Base-by-base conservation (phyloP, 192 early-diverging fungal genomes). In the Entrophospora sp. region DNA sequence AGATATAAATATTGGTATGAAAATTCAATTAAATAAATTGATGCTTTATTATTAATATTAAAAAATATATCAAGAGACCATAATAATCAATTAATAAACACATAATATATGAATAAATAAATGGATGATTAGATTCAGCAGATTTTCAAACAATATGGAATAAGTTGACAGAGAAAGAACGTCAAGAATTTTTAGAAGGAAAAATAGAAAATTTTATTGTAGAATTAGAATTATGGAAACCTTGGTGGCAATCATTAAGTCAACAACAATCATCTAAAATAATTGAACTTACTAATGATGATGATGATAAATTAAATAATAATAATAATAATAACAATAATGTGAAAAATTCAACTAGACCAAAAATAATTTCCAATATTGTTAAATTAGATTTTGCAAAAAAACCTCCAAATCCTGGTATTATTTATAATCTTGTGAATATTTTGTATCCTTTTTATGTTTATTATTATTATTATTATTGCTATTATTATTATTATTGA, bases 91-190 rank as follows among this genome's bases (percentile, higher is more conserved):
- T n/a, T n/a, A n/a, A n/a, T n/a, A n/a, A n/a, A n/a, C n/a, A n/a
- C n/a, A n/a, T n/a, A n/a, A n/a, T n/a, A n/a, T n/a, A n/a, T n/a
- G n/a, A n/a, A n/a, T n/a, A n/a, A n/a, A n/a, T n/a, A n/a, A n/a
- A n/a, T n/a, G n/a, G n/a, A n/a, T n/a, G n/a, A n/a, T n/a, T 75
- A 51, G 78, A 80, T 1, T 45, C 67, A 2, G 75, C 77, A 14
- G 68, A 76, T 18, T 46, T 79, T 8, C 73, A 80, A 13, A 60
- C 64, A 14, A 74, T 87, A 12, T 79, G 82, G 75, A 65, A 58
- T 28, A 71, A 62, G 40, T 56, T 87, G 13, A 81, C 70, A 20
- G 61, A 64, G 16, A 56, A 68, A 24, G 83, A 87, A 68, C 68
- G 70, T 14, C 69, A 68, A 28, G 67, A 66, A 66, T 55, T 55